phyloP scores from a whole-genome alignment of 768 basidiomycete genomes.

The Amanita inopinata region DNA sequence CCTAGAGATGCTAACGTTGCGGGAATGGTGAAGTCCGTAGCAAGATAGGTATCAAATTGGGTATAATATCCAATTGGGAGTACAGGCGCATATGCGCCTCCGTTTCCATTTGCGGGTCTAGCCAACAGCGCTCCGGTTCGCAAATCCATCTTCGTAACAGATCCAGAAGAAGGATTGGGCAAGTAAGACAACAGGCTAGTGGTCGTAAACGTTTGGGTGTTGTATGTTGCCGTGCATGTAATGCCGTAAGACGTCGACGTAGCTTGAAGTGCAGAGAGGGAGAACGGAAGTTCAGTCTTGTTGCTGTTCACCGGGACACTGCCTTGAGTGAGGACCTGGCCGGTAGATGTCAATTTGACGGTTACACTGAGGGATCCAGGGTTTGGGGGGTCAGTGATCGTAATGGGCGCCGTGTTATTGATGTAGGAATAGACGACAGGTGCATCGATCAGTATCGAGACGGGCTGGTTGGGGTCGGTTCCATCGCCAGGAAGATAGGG shows the following conservation, averaged over 20 bases:
- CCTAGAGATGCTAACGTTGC: conserved; percentile 44
- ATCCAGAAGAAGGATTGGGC: conserved; percentile 35
- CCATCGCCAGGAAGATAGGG: conserved; percentile 52
- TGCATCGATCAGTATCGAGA: conserved; percentile 42
- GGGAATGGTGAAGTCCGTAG: conserved; percentile 41
- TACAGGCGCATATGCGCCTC: conserved; percentile 40
- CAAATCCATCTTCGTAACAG: conserved; percentile 56
- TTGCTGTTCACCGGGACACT: conserved; percentile 42
- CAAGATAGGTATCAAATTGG: conserved; percentile 43
- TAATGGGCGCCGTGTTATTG: conserved; percentile 35
- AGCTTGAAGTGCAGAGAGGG: conserved; percentile 35
- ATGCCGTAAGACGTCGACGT: conserved; percentile 27
- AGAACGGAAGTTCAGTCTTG: conserved; percentile 39
- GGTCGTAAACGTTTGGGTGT: conserved; percentile 33
- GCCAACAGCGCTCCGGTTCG: conserved; percentile 49
- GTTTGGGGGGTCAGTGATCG: conserved; percentile 16
- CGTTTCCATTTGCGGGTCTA: conserved; percentile 38
- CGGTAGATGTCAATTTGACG: conserved; percentile 32
- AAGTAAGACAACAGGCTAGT: conserved; percentile 37
- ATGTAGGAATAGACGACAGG: conserved; percentile 39
- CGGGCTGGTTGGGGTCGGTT: conserved; percentile 20
- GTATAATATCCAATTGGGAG: conserved; percentile 76
- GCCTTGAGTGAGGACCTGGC: conserved; percentile 32
- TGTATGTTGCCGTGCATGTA: conserved; percentile 29
- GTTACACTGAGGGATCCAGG: conserved; percentile 28